Evolutionary conservation across 495 filamentous ascomycete genomes (phyloP), one percentile per base, ranked within the genome.

Genomic region (Hapsidospora chrysogenum): DNA sequence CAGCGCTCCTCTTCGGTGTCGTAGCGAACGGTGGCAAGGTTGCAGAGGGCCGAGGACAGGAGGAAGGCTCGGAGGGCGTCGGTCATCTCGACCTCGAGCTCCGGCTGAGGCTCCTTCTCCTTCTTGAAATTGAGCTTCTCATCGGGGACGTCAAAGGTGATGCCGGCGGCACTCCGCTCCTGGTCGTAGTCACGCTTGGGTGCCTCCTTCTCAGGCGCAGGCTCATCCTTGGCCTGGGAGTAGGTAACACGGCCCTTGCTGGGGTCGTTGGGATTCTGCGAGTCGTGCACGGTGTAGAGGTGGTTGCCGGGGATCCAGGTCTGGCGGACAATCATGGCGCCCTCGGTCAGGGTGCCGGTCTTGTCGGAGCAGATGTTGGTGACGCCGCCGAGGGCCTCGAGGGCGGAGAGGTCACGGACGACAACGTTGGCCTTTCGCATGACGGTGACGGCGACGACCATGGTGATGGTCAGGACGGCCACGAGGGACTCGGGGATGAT

Each of bases 281-380:
- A 70, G 40, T 70, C 61, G 25, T 64, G 60, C 21, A 80, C 68
- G 5, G 65, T 72, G 46, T 65, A 71, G 30, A 71, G 58, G 3
- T 51, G 60, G 1, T 59, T 56, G 9, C 61, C 65, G 0, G 81
- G 82, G 33, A 89, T 61, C 83, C 83, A 92, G 2, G 73, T 80
- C 43, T 82, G 79, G 39, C 76, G 72, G 11, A 81, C 73, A 9
- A 87, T 76, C 80, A 85, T 64, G 47, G 74, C 58, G n/a, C 76
- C 76, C 46, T 79, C 72, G 0, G 82, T 89, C 14, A 89, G 58
- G 0, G 83, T 89, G 3, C 82, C 82, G 2, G 82, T 89, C 49
- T 89, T 89, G 53, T 89, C 82, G 7, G 80, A 85, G 52, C 82
- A 89, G 43, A 89, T 87, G 45, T 86, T 85, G 36, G 80, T 85